A percentile compares a stretch with the other conserved stretches of the same genome.
phyloP scores from a whole-genome alignment of 2,329 filamentous ascomycete genomes.

The Calonectria ilicicola region DNA sequence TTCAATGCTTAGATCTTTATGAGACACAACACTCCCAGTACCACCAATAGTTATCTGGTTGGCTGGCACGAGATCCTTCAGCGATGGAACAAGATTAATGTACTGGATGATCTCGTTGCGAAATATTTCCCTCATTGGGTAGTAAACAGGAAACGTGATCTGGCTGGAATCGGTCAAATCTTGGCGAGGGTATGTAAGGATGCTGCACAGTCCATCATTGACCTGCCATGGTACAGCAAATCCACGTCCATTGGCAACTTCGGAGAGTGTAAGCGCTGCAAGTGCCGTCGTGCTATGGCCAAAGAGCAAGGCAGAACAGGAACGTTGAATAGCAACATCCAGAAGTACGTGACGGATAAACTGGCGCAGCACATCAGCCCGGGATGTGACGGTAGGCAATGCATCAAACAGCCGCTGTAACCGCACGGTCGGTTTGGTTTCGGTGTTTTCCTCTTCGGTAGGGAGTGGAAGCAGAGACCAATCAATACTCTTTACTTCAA shows the following conservation, averaged over 20 bases:
- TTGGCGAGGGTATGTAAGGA: conserved; percentile 46
- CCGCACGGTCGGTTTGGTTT: conserved; percentile 49
- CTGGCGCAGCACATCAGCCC: conserved; percentile 77
- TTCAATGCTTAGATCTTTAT: conserved; percentile 88
- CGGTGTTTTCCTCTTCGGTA: conserved; percentile 1
- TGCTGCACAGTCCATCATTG: conserved; percentile 73
- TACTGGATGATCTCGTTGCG: conserved; percentile 83
- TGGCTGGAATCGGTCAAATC: conserved; percentile 32
- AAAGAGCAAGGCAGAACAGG: conserved; percentile 80
- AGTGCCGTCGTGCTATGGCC: conserved; percentile 90
- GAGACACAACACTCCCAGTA: conserved; percentile 63
- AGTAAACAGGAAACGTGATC: conserved; percentile 67
- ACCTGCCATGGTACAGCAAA: conserved; percentile 85
- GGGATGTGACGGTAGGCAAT: conserved; percentile 80
- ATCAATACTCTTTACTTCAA: conserved; percentile 64
- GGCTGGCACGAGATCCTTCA: conserved; percentile 62
- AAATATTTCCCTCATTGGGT: conserved; percentile 87
- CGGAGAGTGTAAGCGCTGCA: conserved; percentile 85
- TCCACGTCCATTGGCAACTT: conserved; percentile 92
- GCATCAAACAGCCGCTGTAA: conserved; percentile 68
- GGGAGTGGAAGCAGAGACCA: conserved; percentile 60
- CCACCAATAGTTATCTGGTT: conserved; percentile 43
- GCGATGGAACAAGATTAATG: conserved; percentile 64
- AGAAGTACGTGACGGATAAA: conserved; percentile 80
- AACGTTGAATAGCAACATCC: conserved; percentile 67